Conservation (phyloP, 2,329 filamentous ascomycete genomes). For the Pleurostoma richardsiae region DNA sequence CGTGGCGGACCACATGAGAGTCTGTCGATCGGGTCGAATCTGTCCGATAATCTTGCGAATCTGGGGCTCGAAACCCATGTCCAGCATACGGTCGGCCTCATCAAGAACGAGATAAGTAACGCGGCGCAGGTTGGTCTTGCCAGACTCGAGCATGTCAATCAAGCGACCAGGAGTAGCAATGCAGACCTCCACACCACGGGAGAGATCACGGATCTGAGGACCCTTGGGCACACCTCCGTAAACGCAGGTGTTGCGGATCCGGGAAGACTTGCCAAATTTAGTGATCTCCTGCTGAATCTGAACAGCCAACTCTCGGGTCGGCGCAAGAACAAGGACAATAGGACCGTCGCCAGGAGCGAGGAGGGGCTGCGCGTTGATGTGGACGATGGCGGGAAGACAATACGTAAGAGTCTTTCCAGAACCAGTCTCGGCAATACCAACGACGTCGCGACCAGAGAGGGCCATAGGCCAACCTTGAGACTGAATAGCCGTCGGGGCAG, state of each 20-base stretch:
- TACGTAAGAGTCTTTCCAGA: constrained; percentile 99
- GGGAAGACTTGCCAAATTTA: constrained; percentile 96
- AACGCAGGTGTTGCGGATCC: constrained; percentile 97
- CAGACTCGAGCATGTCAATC: constrained; percentile 97
- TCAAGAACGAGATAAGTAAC: constrained; percentile 98
- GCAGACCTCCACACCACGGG: constrained; percentile 94
- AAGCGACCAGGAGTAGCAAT: constrained; percentile 97
- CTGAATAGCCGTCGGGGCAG: constrained; percentile 90
- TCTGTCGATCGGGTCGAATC: constrained; percentile 97
- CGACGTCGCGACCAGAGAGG: constrained; percentile 93
- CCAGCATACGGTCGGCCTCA: constrained; percentile 98
- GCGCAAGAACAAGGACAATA: constrained; percentile 92
- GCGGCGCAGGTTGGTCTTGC: constrained; percentile 95
- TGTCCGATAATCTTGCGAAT: constrained; percentile 98
- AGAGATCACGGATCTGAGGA: constrained; percentile 90
- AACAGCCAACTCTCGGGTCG: constrained; percentile 94
- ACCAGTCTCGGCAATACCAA: constrained; percentile 98
- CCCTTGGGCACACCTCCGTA: constrained; percentile 99
- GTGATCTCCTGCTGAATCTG: constrained; percentile 98
- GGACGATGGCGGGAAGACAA: constrained; percentile 94
- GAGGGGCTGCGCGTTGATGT: constrained; percentile 98
- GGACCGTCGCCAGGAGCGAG: constrained; percentile 92
- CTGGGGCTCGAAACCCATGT: constrained; percentile 99
- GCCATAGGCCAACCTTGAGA: constrained; percentile 99
- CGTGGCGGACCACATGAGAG: constrained; percentile 99